phyloP scores from a whole-genome alignment of 1,139 yeast species.

The Kluyveromyces sp. region DNA sequence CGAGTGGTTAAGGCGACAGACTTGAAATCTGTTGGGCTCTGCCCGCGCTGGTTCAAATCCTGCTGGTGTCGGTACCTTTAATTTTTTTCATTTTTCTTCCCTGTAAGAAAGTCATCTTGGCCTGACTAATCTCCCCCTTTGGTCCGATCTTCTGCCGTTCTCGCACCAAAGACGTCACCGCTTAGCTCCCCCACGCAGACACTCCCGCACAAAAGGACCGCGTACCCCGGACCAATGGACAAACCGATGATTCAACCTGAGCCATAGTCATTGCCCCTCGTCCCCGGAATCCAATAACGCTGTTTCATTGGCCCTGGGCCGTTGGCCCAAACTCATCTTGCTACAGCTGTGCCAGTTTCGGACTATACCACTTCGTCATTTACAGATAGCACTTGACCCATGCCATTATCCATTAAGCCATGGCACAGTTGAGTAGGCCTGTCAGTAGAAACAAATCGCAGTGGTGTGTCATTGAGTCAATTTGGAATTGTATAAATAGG shows the following conservation, averaged over 20 bases:
- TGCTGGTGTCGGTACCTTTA: conserved; percentile 26
- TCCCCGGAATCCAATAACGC: background rate
- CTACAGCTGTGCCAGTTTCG: no score
- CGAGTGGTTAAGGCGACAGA: conserved; percentile 29
- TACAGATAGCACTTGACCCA: no score
- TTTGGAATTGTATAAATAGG: no score
- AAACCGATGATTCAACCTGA: background rate
- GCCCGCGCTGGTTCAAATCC: conserved; percentile 26
- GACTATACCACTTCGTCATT: no score
- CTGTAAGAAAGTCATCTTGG: no score
- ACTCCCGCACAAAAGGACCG: background rate
- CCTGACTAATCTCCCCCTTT: background rate
- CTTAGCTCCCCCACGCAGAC: background rate
- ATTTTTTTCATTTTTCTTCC: no score
- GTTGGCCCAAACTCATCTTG: no score
- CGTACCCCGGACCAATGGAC: background rate
- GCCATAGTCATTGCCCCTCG: background rate
- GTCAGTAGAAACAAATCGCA: no score
- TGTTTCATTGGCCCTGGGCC: background rate
- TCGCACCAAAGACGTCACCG: background rate
- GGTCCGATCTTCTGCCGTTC: background rate
- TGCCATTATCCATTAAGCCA: no score
- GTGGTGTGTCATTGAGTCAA: no score
- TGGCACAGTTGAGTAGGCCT: no score
- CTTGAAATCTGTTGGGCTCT: conserved; percentile 31